phyloP scores from a whole-genome alignment of 352 stramenopile species.

The Globisporangium yorkense region DNA sequence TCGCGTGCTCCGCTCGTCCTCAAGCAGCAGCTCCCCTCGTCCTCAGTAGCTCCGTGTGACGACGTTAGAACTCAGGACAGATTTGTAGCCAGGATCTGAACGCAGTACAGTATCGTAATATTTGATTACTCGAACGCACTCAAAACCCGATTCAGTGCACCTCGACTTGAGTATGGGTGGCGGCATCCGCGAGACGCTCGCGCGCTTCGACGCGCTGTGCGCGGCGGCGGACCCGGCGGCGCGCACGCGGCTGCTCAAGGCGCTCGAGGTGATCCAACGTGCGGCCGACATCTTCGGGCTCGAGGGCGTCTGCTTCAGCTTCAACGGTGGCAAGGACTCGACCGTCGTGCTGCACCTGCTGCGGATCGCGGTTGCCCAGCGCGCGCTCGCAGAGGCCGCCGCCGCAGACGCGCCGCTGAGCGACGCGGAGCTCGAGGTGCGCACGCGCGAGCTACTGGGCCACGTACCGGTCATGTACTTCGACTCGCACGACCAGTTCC shows the following conservation, averaged over 20 bases:
- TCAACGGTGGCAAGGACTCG: constrained; percentile 93
- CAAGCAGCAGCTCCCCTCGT: too few relatives aligned
- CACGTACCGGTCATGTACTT: constrained; percentile 94
- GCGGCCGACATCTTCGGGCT: constrained; percentile 78
- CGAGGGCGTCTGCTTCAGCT: constrained; percentile 82
- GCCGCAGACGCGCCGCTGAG: constrained; percentile 11
- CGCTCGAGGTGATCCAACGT: constrained; percentile 69
- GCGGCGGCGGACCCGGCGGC: constrained; percentile 32
- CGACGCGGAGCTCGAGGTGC: constrained; percentile 44
- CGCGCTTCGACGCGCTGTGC: constrained; percentile 65
- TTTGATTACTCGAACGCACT: too few relatives aligned
- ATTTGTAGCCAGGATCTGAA: too few relatives aligned
- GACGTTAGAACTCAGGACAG: too few relatives aligned
- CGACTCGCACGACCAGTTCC: constrained; percentile 94
- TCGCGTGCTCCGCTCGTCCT: too few relatives aligned
- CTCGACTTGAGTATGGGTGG: too few relatives aligned
- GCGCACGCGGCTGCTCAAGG: constrained; percentile 50
- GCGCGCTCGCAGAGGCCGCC: constrained; percentile 17
- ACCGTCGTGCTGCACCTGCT: constrained; percentile 89
- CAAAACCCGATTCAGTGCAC: too few relatives aligned
- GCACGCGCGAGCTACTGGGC: constrained; percentile 34
- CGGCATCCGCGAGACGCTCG: constrained; percentile 18
- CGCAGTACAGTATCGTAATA: too few relatives aligned
- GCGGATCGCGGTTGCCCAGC: constrained; percentile 75
- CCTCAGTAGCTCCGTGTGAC: too few relatives aligned